A percentile compares a stretch with the other conserved stretches of the same genome.
Conservation (phyloP, 2,329 filamentous ascomycete genomes). For the Pleomassaria siparia region DNA sequence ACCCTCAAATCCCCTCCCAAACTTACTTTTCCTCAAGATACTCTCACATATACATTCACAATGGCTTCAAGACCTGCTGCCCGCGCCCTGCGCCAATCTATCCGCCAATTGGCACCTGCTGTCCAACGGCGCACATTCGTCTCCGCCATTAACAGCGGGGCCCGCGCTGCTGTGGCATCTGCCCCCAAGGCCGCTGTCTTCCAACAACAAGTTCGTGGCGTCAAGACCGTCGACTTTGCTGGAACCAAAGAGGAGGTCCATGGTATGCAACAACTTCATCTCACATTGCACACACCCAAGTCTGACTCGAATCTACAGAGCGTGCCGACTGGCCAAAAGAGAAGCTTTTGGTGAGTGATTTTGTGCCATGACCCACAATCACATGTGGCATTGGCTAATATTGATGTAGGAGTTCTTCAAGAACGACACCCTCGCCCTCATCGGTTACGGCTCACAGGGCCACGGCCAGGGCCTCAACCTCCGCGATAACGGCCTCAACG, state of each 20-base stretch:
- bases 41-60: conserved; percentile 50
- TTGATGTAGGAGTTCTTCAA: conserved; percentile 89
- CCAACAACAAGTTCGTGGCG: conserved; percentile 72
- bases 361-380: conserved; percentile 14
- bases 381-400: conserved; percentile 28
- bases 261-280: conserved; percentile 61
- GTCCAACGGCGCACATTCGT: conserved; percentile 61
- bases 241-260: conserved; percentile 93
- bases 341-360: conserved; percentile 82
- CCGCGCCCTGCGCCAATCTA: conserved; percentile 60
- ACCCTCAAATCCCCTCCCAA: conserved; percentile 21
- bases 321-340: conserved; percentile 97
- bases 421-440: conserved; percentile 97
- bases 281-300: conserved; percentile 17
- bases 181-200: conserved; percentile 50
- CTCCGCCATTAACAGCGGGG: conserved; percentile 57
- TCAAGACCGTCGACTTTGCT: conserved; percentile 99
- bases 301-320: conserved; percentile 59
- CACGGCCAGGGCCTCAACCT: conserved; percentile 99
- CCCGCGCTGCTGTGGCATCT: conserved; percentile 49
- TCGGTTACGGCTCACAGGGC: conserved; percentile 97
- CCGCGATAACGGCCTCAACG: conserved; percentile 98
- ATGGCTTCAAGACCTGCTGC: conserved; percentile 79
- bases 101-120: conserved; percentile 57
- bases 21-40: conserved; percentile 28